These are phyloP conservation scores for Aureobasidium sp. DNA, from an alignment of 2,329 filamentous ascomycete species.

Conservation along the genomic window DNA sequence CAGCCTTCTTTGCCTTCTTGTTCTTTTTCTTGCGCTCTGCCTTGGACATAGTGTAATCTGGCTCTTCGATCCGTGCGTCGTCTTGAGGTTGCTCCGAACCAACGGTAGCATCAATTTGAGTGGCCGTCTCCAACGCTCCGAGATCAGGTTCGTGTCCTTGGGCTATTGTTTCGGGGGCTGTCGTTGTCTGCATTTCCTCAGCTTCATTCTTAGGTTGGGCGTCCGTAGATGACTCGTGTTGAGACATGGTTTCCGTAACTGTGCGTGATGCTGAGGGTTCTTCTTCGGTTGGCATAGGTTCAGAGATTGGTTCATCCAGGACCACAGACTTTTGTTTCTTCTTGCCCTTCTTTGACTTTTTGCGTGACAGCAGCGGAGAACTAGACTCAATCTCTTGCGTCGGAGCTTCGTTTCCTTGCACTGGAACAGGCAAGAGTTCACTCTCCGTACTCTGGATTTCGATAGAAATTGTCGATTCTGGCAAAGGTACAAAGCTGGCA, in stretches of 20 bases:
- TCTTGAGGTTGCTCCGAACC: neutral
- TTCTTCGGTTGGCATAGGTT: neutral
- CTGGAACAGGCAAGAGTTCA: neutral
- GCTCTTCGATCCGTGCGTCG: neutral
- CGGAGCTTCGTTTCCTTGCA: neutral
- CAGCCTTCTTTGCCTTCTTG: constrained; percentile 20
- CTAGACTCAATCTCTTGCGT: neutral
- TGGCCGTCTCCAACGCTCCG: neutral
- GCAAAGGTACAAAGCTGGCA: neutral
- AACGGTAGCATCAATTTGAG: neutral
- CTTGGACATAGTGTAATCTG: constrained; percentile 2
- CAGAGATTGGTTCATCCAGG: neutral
- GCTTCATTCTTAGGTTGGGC: neutral
- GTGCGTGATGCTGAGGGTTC: neutral
- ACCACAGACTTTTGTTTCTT: constrained; percentile 12
- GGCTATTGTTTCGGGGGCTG: neutral
- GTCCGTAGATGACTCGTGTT: neutral
- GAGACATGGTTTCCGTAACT: neutral
- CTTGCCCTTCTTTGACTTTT: constrained; percentile 14
- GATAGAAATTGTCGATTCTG: neutral
- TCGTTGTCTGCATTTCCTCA: neutral
- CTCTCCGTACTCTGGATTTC: neutral
- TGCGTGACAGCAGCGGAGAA: constrained; percentile 1
- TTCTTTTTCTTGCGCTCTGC: constrained; percentile 20
- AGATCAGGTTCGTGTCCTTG: neutral